phyloP scores from a whole-genome alignment of 2,329 filamentous ascomycete genomes.

The Verticillium nonalfalfae region DNA sequence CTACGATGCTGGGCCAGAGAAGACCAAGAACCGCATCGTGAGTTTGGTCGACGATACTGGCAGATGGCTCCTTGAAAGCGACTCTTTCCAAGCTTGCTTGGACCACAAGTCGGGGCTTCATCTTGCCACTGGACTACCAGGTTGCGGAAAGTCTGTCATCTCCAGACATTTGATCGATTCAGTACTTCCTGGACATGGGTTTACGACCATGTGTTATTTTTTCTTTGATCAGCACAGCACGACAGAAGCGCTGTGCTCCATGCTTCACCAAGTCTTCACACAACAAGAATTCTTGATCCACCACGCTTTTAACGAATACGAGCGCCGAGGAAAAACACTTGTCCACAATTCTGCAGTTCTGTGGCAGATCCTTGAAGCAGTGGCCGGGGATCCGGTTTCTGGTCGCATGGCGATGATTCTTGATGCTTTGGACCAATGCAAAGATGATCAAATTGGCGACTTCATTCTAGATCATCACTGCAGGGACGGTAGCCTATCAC shows the following conservation, averaged over 20 bases:
- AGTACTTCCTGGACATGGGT: not conserved
- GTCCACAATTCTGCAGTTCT: not conserved
- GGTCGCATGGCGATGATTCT: not conserved
- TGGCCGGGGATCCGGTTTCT: not conserved
- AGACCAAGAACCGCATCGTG: not conserved
- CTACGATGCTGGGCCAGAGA: not conserved
- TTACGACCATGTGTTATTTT: not conserved
- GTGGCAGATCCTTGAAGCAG: not conserved
- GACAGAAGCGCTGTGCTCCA: not conserved
- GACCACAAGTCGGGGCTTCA: not conserved
- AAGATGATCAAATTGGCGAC: not conserved
- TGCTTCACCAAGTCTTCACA: not conserved
- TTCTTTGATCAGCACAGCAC: not conserved
- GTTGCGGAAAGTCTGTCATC: not conserved
- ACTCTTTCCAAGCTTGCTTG: not conserved
- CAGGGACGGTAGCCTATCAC: not conserved
- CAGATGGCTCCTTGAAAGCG: not conserved
- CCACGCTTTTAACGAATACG: not conserved
- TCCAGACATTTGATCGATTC: not conserved
- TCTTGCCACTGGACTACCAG: not conserved
- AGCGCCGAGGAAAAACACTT: not conserved
- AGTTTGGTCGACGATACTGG: not conserved
- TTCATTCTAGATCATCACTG: not conserved
- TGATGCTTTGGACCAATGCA: not conserved
- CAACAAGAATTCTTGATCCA: not conserved